These are phyloP conservation scores for Cyberlindnera petersonii DNA, from an alignment of 805 yeast genomes.

Conservation along the genomic window DNA sequence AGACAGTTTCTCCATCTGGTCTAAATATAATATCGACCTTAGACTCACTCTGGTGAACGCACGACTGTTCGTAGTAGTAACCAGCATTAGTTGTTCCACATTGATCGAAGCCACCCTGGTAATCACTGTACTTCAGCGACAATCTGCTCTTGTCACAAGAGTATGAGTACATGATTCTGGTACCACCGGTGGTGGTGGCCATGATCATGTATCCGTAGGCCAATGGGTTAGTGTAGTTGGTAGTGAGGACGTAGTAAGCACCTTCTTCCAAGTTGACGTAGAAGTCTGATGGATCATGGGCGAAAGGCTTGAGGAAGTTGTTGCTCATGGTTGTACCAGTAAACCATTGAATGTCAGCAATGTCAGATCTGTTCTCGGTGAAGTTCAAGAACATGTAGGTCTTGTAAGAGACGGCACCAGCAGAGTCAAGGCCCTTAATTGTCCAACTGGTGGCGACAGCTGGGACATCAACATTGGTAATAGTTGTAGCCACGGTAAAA, in stretches of 20 bases:
- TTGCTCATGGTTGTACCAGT: conserved; percentile 6
- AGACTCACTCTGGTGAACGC: neutral
- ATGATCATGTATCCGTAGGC: conserved; percentile 5
- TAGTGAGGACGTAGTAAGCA: conserved; percentile 8
- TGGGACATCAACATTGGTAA: conserved; percentile 4
- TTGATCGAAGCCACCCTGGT: conserved; percentile 6
- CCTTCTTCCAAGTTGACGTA: conserved; percentile 21
- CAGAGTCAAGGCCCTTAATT: conserved; percentile 3
- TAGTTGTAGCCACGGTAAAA: conserved; percentile 5
- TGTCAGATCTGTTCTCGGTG: conserved; percentile 16
- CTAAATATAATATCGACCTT: conserved; percentile 1
- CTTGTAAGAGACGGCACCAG: conserved; percentile 2
- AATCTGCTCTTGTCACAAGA: neutral
- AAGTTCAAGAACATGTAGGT: conserved; percentile 17
- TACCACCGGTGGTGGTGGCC: conserved; percentile 9
- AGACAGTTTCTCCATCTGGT: neutral
- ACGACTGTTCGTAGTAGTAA: conserved; percentile 5
- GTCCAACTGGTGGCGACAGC: conserved; percentile 9
- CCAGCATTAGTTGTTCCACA: conserved; percentile 3
- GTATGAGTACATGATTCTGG: conserved; percentile 7
- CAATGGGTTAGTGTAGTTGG: neutral
- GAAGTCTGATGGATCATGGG: conserved; percentile 8
- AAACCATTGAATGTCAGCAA: conserved; percentile 17
- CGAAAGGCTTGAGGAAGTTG: neutral
- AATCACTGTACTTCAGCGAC: conserved; percentile 1